Conservation (phyloP, 2,329 filamentous ascomycete genomes). For the Elsinoe arachidis region DNA sequence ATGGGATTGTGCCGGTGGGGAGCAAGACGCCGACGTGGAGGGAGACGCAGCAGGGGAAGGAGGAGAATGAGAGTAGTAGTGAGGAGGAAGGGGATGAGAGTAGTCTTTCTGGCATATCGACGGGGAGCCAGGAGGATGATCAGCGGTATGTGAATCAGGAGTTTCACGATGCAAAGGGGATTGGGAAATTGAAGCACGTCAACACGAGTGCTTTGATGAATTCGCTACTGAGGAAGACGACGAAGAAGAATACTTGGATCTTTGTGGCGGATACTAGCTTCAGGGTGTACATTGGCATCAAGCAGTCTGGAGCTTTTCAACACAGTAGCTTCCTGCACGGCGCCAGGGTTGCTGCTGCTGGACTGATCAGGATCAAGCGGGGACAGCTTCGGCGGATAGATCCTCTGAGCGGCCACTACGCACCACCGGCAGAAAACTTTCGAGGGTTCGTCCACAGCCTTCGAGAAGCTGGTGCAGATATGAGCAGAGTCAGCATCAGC, state of each 20-base stretch:
- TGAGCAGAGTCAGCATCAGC: constrained; percentile 67
- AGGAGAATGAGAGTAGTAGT: constrained; percentile 19
- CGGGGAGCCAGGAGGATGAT: constrained; percentile 51
- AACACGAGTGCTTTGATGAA: constrained; percentile 68
- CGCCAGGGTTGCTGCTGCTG: constrained; percentile 70
- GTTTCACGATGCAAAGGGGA: constrained; percentile 52
- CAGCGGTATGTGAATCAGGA: constrained; percentile 58
- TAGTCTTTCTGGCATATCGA: constrained; percentile 33
- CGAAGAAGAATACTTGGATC: constrained; percentile 86
- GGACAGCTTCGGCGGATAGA: constrained; percentile 67
- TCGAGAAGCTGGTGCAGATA: constrained; percentile 65
- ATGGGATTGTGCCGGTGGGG: constrained; percentile 47
- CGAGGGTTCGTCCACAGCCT: constrained; percentile 69
- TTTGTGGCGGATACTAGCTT: constrained; percentile 84
- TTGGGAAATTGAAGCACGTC: constrained; percentile 56
- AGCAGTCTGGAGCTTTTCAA: constrained; percentile 79
- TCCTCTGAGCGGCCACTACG: constrained; percentile 66
- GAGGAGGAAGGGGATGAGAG: constrained; percentile 26
- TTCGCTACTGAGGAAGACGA: constrained; percentile 66
- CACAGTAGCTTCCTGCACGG: constrained; percentile 86
- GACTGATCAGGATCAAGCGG: constrained; percentile 74
- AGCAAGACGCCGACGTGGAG: constrained; percentile 35
- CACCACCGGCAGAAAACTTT: constrained; percentile 75
- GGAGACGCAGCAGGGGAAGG: constrained; percentile 19
- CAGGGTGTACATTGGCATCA: constrained; percentile 81